Conservation (phyloP, 139 green algal species). For the Nannochloris sp. region DNA sequence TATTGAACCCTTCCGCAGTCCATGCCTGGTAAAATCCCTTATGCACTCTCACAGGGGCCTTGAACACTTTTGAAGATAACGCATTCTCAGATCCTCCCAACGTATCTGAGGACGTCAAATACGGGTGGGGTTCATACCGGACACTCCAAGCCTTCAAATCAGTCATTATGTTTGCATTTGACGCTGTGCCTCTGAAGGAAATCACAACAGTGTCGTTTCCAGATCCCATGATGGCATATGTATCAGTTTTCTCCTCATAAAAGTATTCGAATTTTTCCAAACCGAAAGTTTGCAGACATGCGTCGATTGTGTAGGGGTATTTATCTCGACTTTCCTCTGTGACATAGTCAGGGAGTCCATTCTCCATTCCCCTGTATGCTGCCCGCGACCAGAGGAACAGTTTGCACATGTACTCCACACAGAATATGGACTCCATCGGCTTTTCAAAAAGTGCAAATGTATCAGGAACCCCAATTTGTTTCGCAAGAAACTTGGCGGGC, state of each 20-base stretch:
- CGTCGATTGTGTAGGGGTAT: not conserved
- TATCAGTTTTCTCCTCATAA: conserved; percentile 31
- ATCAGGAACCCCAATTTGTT: not conserved
- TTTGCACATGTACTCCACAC: conserved; percentile 50
- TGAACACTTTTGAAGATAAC: not conserved
- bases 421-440: conserved; percentile 46
- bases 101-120: not conserved
- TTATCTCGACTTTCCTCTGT: not conserved
- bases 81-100: not conserved
- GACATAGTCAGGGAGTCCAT: not conserved
- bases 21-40: conserved; percentile 16
- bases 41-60: conserved; percentile 26
- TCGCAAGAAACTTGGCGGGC: not conserved
- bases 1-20: conserved; percentile 1
- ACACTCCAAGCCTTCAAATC: conserved; percentile 22
- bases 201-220: conserved; percentile 22
- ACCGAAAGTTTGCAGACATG: not conserved
- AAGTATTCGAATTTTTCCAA: conserved; percentile 19
- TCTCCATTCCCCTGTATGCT: conserved; percentile 32
- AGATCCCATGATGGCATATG: conserved; percentile 33
- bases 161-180: conserved; percentile 26
- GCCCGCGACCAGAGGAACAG: conserved; percentile 42
- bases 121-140: not conserved
- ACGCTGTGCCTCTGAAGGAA: conserved; percentile 25
- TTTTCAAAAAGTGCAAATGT: not conserved